Evolutionary conservation across 2,329 filamentous ascomycete species (phyloP).

Genomic region (Aureobasidium sp.): DNA sequence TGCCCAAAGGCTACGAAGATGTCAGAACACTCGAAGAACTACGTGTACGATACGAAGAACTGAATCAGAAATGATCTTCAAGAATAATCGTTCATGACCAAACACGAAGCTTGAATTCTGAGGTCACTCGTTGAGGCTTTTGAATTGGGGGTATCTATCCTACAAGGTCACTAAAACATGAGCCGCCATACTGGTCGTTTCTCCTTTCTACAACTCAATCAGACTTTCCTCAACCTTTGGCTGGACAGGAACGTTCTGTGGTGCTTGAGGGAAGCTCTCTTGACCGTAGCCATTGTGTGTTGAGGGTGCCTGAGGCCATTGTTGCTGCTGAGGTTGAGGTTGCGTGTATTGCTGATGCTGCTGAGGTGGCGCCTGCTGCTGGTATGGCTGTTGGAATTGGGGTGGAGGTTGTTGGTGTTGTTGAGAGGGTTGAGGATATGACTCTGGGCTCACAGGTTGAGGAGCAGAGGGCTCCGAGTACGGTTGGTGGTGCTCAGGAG

Average conservation of each 20-base stretch:
- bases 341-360: slow-evolving; percentile 20
- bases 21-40: neutral
- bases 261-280: slow-evolving; percentile 25
- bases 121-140: neutral
- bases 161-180: neutral
- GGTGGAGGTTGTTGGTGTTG: slow-evolving; percentile 18
- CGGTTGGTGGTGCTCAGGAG: slow-evolving; percentile 28
- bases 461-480: slow-evolving; percentile 14
- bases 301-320: slow-evolving; percentile 26
- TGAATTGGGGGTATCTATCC: neutral
- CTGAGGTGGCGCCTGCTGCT: slow-evolving; percentile 19
- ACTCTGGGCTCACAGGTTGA: slow-evolving; percentile 4
- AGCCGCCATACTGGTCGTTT: neutral
- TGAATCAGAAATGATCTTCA: neutral
- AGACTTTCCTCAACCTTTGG: slow-evolving; percentile 25
- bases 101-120: no score
- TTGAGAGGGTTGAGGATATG: slow-evolving; percentile 26
- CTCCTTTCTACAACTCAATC: slow-evolving; percentile 23
- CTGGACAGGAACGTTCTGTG: slow-evolving; percentile 22
- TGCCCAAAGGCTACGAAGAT: neutral
- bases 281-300: slow-evolving; percentile 25
- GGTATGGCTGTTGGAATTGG: slow-evolving; percentile 16
- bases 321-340: slow-evolving; percentile 17
- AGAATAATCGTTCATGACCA: no score
- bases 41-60: neutral